Conservation (phyloP, 345 rosid genomes). For the Cardamine chenopodiifolia region DNA sequence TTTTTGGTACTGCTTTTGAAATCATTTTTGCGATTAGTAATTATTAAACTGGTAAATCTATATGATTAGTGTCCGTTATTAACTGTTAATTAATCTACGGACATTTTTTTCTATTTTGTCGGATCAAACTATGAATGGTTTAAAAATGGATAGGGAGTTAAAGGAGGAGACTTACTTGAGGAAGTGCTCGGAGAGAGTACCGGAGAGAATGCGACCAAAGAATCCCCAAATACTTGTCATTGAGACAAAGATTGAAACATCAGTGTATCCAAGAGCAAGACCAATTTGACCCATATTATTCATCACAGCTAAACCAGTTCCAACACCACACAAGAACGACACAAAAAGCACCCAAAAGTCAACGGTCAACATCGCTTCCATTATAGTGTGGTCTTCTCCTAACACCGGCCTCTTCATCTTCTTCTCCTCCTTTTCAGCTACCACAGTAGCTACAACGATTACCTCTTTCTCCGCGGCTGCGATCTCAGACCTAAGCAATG, state of each 20-base stretch:
- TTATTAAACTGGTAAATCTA: too few species aligned
- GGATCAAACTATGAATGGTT: not conserved
- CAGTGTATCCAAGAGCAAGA: constrained; percentile 76
- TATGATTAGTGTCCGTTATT: not conserved
- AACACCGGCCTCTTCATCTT: constrained; percentile 50
- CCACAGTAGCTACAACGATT: not conserved
- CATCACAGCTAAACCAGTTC: constrained; percentile 86
- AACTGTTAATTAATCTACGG: not conserved
- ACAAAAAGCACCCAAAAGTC: constrained; percentile 88
- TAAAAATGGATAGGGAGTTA: not conserved
- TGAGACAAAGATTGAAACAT: constrained; percentile 85
- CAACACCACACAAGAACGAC: constrained; percentile 87
- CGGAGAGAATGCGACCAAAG: constrained; percentile 86
- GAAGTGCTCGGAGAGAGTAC: constrained; percentile 74
- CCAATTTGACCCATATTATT: constrained; percentile 98
- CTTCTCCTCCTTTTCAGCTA: constrained; percentile 17
- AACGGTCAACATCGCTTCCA: constrained; percentile 60
- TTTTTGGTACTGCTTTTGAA: too few species aligned
- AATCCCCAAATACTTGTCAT: constrained; percentile 90
- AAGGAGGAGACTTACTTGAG: constrained; percentile 60
- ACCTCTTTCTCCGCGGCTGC: constrained; percentile 9
- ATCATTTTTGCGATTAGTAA: too few species aligned
- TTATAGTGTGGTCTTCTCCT: constrained; percentile 88
- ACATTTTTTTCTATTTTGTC: too few species aligned
- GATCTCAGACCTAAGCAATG: constrained; percentile 50